Conservation (phyloP, 2,329 filamentous ascomycete genomes). For the Fusarium beomiforme region DNA sequence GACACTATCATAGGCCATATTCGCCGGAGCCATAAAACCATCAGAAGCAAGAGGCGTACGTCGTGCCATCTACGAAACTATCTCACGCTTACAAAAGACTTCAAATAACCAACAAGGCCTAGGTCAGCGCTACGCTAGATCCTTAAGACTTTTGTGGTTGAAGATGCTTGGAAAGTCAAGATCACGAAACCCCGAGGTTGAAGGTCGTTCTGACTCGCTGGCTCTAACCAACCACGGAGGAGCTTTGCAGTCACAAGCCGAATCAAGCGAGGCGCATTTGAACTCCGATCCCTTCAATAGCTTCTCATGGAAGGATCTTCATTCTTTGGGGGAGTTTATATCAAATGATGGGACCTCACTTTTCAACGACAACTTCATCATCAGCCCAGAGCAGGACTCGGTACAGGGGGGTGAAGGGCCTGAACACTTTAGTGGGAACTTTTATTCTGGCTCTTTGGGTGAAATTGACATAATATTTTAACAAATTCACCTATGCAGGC, state of each 20-base stretch:
- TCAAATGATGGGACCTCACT: slow-evolving; percentile 36
- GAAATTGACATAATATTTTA: slow-evolving; percentile 18
- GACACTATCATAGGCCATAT: neutral
- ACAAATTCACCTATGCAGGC: too few relatives aligned
- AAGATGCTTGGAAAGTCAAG: slow-evolving; percentile 42
- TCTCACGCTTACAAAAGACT: slow-evolving; percentile 67
- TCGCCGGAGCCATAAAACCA: slow-evolving; percentile 65
- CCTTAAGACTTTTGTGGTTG: slow-evolving; percentile 69
- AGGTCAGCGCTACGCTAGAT: slow-evolving; percentile 68
- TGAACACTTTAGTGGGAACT: neutral
- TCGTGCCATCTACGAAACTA: slow-evolving; percentile 66
- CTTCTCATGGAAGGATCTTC: slow-evolving; percentile 70
- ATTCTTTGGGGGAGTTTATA: slow-evolving; percentile 66
- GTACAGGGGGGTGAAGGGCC: slow-evolving; percentile 12
- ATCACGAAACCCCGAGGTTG: neutral
- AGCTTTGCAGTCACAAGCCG: neutral
- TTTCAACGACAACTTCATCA: slow-evolving; percentile 26
- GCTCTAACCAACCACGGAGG: neutral
- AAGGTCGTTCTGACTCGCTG: neutral
- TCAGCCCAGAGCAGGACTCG: slow-evolving; percentile 23
- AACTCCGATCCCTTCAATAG: slow-evolving; percentile 60
- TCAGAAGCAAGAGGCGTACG: slow-evolving; percentile 65
- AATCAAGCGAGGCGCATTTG: slow-evolving; percentile 30
- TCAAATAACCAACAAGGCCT: slow-evolving; percentile 68
- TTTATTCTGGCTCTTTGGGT: neutral